Evolutionary conservation across 2,329 filamentous ascomycete genomes (phyloP), one percentile per base, ranked within the genome.

Genomic region (Neobulgaria alba): DNA sequence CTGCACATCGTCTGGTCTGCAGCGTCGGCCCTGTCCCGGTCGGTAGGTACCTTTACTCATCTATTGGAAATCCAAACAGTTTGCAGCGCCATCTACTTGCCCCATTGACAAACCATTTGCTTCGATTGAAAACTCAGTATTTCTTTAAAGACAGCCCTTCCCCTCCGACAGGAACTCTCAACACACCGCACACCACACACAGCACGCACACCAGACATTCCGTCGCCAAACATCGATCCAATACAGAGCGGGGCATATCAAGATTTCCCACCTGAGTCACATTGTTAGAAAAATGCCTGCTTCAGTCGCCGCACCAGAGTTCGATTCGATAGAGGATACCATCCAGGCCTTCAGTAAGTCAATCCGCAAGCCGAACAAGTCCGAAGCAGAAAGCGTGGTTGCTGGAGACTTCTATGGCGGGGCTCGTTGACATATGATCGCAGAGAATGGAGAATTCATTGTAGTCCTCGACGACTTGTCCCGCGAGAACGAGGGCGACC

Each of bases 401-500:
- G 7, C 12, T 12, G 23, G 23, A 7, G 23, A 26, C 12, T 26
- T 26, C 23, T 26, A 7, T 26, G 12, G 7, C 23, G 7, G 23
- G 7, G 23, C 23, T 26, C 7, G 23, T 12, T 26, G 12, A 26
- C 23, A 12, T 26, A 26, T 26, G 23, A 7, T 12, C 19, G 35
- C 43, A 85, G 81, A 72, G 57, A 76, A 79, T 64, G 88, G 87
- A 63, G 81, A 96, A 61, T 96, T 96, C 73, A 82, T 98, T 61
- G 79, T 98, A 47, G 90, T 95, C 29, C 85, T 98, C 58, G 92
- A 98, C 69, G 85, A 86, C 53, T 79, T 87, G 50, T 77, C 81
- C 48, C 89, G 92, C 63, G 92, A 98, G 65, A 98, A 98, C 64
- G 92, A 98, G 73, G 92, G 89, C 63, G 92, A 98, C 67, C 77